Evolutionary conservation across 805 yeast species (phyloP).

Genomic region (Candida patagonica): DNA sequence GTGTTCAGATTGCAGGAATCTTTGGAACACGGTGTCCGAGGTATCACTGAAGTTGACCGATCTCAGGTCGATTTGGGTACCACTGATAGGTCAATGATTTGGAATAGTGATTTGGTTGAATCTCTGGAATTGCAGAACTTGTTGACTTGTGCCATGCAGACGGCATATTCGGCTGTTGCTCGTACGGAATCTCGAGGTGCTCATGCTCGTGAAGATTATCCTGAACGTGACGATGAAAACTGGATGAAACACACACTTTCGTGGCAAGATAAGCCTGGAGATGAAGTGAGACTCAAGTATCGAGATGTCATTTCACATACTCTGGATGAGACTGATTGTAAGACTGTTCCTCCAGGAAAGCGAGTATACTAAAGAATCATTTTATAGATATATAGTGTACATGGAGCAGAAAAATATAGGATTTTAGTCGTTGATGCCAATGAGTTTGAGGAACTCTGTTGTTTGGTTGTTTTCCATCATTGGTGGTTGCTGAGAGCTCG

Average conservation of each 20-base stretch:
- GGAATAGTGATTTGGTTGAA: conserved; percentile 97
- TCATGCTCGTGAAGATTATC: conserved; percentile 97
- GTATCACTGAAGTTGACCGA: conserved; percentile 66
- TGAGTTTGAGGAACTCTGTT: conserved; percentile 19
- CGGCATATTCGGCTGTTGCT: conserved; percentile 88
- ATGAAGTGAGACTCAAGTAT: conserved; percentile 64
- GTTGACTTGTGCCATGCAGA: conserved; percentile 94
- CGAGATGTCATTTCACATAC: conserved; percentile 78
- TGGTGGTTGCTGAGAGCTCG: conserved; percentile 9
- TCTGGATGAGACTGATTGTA: conserved; percentile 85
- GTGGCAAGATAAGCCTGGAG: conserved; percentile 73
- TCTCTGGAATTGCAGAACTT: conserved; percentile 93
- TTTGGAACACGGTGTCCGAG: conserved; percentile 81
- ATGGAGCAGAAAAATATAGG: conserved; percentile 4
- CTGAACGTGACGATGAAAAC: conserved; percentile 87
- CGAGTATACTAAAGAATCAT: conserved; percentile 66
- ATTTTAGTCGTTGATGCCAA: conserved; percentile 17
- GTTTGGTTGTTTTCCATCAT: conserved; percentile 23
- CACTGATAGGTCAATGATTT: conserved; percentile 94
- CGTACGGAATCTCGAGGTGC: conserved; percentile 99
- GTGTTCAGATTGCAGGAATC: conserved; percentile 93
- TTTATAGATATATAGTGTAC: conserved; percentile 7
- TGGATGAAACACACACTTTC: conserved; percentile 98
- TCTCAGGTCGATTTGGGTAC: conserved; percentile 70
- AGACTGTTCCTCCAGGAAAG: conserved; percentile 92